Conservation (phyloP, 1,284 basidiomycete species). For the Violaceomyces palustris region DNA sequence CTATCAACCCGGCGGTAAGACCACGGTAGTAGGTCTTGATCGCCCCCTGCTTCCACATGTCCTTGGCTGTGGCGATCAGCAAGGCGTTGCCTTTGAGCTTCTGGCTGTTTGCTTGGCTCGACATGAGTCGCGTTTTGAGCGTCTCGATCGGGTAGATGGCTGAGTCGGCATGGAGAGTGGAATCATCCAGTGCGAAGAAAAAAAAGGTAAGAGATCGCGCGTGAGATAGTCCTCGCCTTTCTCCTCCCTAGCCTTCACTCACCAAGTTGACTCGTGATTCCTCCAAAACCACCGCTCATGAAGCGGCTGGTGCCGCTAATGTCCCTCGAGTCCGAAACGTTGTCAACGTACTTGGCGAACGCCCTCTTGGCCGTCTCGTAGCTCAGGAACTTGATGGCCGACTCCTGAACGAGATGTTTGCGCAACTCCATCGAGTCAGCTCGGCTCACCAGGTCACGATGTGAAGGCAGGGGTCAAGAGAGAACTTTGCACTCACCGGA, state of each 20-base stretch:
- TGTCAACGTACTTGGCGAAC: slow-evolving; percentile 86
- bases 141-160: slow-evolving; percentile 52
- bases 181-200: background rate
- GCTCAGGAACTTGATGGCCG: slow-evolving; percentile 94
- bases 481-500: slow-evolving; percentile 61
- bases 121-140: slow-evolving; percentile 61
- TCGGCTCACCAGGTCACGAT: no score
- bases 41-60: slow-evolving; percentile 74
- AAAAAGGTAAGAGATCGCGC: background rate
- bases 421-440: background rate
- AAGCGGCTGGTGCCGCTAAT: slow-evolving; percentile 90
- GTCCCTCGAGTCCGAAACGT: slow-evolving; percentile 79
- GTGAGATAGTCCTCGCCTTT: no score
- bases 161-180: background rate
- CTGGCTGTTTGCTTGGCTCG: slow-evolving; percentile 62
- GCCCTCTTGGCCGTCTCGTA: slow-evolving; percentile 95
- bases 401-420: slow-evolving; percentile 61
- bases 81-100: slow-evolving; percentile 60
- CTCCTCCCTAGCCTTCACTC: slow-evolving; percentile 4
- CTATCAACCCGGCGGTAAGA: slow-evolving; percentile 61
- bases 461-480: background rate
- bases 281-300: slow-evolving; percentile 89
- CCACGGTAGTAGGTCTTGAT: slow-evolving; percentile 84
- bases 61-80: slow-evolving; percentile 61
- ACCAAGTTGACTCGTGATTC: slow-evolving; percentile 83